Conservation (phyloP, 2,329 filamentous ascomycete species). For the Aspergillus japonicus region DNA sequence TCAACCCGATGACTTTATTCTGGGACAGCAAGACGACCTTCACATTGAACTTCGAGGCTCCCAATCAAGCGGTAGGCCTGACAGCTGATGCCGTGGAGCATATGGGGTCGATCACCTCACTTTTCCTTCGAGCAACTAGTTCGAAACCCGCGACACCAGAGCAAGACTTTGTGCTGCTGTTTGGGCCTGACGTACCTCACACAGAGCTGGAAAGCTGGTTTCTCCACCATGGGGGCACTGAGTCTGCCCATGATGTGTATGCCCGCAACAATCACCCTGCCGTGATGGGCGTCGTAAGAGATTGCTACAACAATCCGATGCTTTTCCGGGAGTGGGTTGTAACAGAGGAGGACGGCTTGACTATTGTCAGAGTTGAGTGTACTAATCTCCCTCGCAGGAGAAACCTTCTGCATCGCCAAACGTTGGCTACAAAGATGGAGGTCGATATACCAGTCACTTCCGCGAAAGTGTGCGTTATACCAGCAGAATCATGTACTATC, state of each 20-base stretch:
- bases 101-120: conserved; percentile 33
- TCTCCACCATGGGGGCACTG: conserved; percentile 18
- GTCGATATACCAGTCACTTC: conserved; percentile 8
- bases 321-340: conserved; percentile 28
- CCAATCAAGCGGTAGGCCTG: conserved; percentile 9
- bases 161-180: conserved; percentile 29
- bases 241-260: conserved; percentile 25
- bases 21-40: conserved; percentile 29
- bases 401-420: conserved; percentile 27
- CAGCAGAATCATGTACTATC: conserved; percentile 30
- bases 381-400: conserved; percentile 25
- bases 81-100: conserved; percentile 23
- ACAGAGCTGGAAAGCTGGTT: conserved; percentile 24
- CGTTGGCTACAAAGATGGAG: conserved; percentile 8
- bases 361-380: conserved; percentile 27
- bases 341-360: background rate
- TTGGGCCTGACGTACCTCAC: conserved; percentile 23
- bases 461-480: conserved; percentile 21
- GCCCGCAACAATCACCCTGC: conserved; percentile 2
- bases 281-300: conserved; percentile 28
- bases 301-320: conserved; percentile 26
- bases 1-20: conserved; percentile 27
- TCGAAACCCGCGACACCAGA: conserved; percentile 5
- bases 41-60: conserved; percentile 19
- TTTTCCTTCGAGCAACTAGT: conserved; percentile 28